phyloP scores from a whole-genome alignment of 2,329 filamentous ascomycete species.

The Furcasterigmium sp. region DNA sequence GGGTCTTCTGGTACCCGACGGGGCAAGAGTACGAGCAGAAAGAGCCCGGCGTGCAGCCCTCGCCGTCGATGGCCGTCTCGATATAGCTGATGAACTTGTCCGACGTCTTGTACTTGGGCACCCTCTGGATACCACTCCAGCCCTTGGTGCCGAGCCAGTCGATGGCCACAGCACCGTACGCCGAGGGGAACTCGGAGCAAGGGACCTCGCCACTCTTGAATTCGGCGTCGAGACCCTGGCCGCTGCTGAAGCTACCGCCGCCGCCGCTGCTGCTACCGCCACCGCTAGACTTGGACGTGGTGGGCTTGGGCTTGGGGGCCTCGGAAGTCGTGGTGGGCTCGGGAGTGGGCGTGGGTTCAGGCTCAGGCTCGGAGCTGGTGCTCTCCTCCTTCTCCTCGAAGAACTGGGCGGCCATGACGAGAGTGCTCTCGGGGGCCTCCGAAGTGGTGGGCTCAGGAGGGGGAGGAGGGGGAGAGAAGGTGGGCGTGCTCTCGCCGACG shows the following conservation, averaged over 20 bases:
- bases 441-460: conserved; percentile 30
- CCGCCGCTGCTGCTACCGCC: conserved; percentile 14
- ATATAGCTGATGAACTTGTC: conserved; percentile 59
- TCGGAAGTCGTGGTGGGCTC: conserved; percentile 15
- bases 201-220: conserved; percentile 73
- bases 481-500: conserved; percentile 52
- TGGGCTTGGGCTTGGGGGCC: conserved; percentile 16
- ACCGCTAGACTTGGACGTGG: conserved; percentile 17
- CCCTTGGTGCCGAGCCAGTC: conserved; percentile 65
- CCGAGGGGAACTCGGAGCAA: conserved; percentile 70
- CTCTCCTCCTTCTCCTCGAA: conserved; percentile 38
- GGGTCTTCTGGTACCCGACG: conserved; percentile 84
- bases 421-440: conserved; percentile 24
- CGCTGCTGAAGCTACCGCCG: conserved; percentile 20
- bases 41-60: conserved; percentile 53
- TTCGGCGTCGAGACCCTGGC: conserved; percentile 53
- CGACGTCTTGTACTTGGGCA: conserved; percentile 42
- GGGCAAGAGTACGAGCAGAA: conserved; percentile 95
- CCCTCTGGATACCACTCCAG: conserved; percentile 74
- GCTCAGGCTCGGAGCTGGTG: conserved; percentile 22
- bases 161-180: conserved; percentile 72
- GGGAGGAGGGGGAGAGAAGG: conserved; percentile 40
- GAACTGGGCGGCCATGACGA: conserved; percentile 40
- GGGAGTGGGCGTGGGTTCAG: conserved; percentile 20
- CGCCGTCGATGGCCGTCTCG: conserved; percentile 55